Percentiles rank a stretch among this genome's conserved stretches.
phyloP scores from a whole-genome alignment of 345 rosid genomes.

The Populus euphratica region DNA sequence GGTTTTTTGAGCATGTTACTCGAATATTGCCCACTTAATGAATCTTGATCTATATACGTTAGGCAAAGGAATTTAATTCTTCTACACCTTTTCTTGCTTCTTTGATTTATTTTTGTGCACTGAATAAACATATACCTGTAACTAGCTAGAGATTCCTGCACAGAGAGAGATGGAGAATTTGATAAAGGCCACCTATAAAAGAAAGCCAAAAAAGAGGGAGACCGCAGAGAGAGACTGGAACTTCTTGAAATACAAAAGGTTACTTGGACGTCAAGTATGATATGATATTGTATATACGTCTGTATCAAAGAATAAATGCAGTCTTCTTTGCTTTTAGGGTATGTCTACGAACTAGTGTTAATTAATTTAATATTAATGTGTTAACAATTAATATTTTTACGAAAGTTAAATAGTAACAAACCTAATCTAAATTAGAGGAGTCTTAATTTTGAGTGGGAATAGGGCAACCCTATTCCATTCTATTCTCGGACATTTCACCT shows the following conservation, averaged over 20 bases:
- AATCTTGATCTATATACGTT: constrained; percentile 13
- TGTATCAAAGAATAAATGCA: constrained; percentile 28
- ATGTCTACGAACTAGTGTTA: background rate
- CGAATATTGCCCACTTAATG: constrained; percentile 11
- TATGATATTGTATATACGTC: constrained; percentile 42
- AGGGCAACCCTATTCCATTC: constrained; percentile 14
- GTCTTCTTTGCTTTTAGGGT: constrained; percentile 5
- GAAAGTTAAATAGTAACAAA: background rate
- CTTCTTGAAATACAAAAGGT: constrained; percentile 25
- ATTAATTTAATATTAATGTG: background rate
- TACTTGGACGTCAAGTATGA: constrained; percentile 79
- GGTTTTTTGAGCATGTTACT: constrained; percentile 16
- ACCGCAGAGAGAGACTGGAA: background rate
- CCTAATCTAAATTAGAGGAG: background rate
- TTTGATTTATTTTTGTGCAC: background rate
- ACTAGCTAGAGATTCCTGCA: background rate
- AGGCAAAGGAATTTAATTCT: constrained; percentile 29
- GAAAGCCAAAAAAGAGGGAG: background rate
- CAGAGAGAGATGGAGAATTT: constrained; percentile 10
- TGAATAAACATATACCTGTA: background rate
- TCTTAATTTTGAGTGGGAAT: constrained; percentile 16
- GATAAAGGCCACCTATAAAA: constrained; percentile 16
- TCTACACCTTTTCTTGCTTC: constrained; percentile 18
- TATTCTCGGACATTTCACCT: background rate
- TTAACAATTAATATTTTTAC: background rate